phyloP scores from a whole-genome alignment of 768 basidiomycete species.

The Omphalotus guepiniiformis region DNA sequence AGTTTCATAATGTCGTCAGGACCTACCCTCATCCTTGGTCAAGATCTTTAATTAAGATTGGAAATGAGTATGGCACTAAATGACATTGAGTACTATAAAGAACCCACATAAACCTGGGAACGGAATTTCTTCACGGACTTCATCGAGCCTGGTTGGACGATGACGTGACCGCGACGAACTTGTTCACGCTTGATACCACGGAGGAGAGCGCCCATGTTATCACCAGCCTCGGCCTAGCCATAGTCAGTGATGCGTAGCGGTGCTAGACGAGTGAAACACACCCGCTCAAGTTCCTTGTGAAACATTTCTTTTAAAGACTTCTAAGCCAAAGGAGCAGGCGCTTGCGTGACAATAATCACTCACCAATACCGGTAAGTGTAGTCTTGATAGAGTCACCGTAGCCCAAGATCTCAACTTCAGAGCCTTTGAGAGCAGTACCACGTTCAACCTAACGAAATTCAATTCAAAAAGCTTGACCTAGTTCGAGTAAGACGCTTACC shows the following conservation, averaged over 20 bases:
- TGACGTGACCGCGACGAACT: constrained; percentile 87
- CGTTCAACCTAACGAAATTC: constrained; percentile 68
- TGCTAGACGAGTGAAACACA: constrained; percentile 26
- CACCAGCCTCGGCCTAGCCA: constrained; percentile 86
- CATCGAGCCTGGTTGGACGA: constrained; percentile 85
- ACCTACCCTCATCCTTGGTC: constrained; percentile 75
- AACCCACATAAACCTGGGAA: constrained; percentile 84
- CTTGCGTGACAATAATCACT: constrained; percentile 18
- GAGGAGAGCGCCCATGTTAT: constrained; percentile 97
- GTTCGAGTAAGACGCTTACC: constrained; percentile 38
- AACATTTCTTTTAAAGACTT: constrained; percentile 76
- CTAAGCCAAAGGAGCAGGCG: background rate
- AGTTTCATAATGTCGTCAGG: constrained; percentile 15
- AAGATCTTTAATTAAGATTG: constrained; percentile 49
- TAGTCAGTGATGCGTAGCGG: constrained; percentile 10
- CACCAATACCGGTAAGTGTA: constrained; percentile 90
- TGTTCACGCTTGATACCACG: constrained; percentile 98
- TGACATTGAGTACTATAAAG: constrained; percentile 6
- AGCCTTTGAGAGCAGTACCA: constrained; percentile 85
- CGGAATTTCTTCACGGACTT: constrained; percentile 94
- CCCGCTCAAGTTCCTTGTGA: constrained; percentile 98
- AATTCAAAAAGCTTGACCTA: background rate
- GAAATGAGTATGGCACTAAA: too few relatives aligned
- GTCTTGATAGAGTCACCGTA: constrained; percentile 81
- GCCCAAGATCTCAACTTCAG: constrained; percentile 92